Evolutionary conservation across 192 early-diverging fungal genomes (phyloP).

Genomic region (Oehlia diaphana): DNA sequence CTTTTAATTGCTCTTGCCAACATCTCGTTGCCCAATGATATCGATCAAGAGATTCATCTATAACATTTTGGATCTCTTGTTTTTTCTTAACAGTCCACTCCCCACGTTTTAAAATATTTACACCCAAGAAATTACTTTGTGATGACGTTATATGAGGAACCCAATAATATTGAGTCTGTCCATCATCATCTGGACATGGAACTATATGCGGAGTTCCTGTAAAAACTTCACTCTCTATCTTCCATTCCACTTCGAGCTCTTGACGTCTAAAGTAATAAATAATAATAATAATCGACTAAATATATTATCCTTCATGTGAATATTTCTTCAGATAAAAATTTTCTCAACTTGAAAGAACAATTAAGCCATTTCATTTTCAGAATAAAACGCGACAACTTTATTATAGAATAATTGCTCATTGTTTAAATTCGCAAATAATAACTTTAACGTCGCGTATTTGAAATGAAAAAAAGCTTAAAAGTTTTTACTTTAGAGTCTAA

Average conservation of each 20-base stretch:
- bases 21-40: background rate
- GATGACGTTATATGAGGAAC: background rate
- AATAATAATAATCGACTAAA: background rate
- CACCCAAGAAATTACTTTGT: background rate
- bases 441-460: background rate
- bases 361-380: background rate
- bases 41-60: background rate
- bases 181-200: slow-evolving; percentile 15
- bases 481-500: background rate
- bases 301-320: background rate
- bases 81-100: background rate
- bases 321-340: background rate
- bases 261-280: background rate
- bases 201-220: background rate
- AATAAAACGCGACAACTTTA: background rate
- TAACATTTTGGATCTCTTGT: background rate
- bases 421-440: no score
- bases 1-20: background rate
- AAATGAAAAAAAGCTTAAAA: background rate
- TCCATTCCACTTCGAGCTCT: background rate
- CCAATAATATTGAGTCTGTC: slow-evolving; percentile 10
- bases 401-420: no score
- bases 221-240: background rate
- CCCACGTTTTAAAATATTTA: background rate
- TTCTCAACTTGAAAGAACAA: background rate